Base-by-base conservation (phyloP, 192 early-diverging fungal species). In the Phycomyces blakesleeanus region DNA sequence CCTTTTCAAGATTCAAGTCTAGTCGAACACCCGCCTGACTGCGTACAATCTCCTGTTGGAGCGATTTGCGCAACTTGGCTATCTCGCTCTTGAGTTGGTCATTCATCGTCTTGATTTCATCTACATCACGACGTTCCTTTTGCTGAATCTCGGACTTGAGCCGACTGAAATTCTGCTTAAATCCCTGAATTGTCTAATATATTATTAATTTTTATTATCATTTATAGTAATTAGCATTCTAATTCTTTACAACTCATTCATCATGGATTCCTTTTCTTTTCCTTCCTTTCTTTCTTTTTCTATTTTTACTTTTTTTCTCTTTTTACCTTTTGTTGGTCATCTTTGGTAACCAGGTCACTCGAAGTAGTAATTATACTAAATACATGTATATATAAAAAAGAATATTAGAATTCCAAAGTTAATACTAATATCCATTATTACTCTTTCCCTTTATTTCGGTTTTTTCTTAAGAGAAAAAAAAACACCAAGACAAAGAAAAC, bases 1-100 rank as follows among this genome's bases (percentile, higher is more conserved):
- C 89, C 73, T 95, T 97, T 61, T 97, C 95, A 67, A 94, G 62
- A 59, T 86, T 89, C 68, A 97, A 78, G 63, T 97, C 95, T 65
- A 97, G 74, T 26, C 91, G 71, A 4, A 93, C 90, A 11, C 89
- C 90, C 0, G 92, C 89, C 73, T 95, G 91, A 49, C 91, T 89
- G 11, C 91, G 73, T 1, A 85, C 83, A 16, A 92, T 77, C 62
- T 95, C 93, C 71, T 97, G 92, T 29, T 83, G 73, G 47, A 94
- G 75, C 41, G 85, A 85, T 49, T 90, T 85, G 55, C 86, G 86
- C 18, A 97, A 75, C 69, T 92, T 93, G 27, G 92, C 91, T 9
- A 95, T 87, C 51, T 97, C 92, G 3, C 79, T 71, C 66, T 87
- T 81, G 22, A 95, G 76, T 3, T 90, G 76, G 56, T 87, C 87